Percentiles rank a stretch among this genome's conserved stretches.
Conservation (phyloP, 768 basidiomycete genomes). For the Russula emetica region DNA sequence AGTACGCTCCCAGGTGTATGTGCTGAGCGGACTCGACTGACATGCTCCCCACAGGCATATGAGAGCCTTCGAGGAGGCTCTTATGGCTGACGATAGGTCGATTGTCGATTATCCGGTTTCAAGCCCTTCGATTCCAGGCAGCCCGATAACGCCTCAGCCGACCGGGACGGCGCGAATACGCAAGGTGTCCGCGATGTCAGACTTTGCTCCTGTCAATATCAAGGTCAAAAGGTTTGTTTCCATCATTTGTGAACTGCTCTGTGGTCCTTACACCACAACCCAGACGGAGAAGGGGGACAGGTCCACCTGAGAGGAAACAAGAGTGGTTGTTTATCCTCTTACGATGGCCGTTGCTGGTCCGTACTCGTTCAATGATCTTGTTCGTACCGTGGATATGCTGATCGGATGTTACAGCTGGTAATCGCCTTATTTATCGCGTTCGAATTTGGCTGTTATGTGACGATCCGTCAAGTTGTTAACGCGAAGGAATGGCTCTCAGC, state of each 20-base stretch:
- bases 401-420: constrained; percentile 51
- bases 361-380: constrained; percentile 28
- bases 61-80: constrained; percentile 70
- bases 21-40: constrained; percentile 3
- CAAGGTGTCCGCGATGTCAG: constrained; percentile 79
- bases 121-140: constrained; percentile 31
- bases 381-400: neutral
- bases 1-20: constrained; percentile 42
- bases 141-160: constrained; percentile 26
- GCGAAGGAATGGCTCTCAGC: constrained; percentile 90
- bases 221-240: constrained; percentile 63
- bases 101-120: constrained; percentile 36
- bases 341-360: constrained; percentile 82
- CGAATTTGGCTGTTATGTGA: constrained; percentile 83
- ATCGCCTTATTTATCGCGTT: constrained; percentile 79
- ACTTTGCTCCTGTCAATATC: constrained; percentile 88
- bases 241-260: neutral
- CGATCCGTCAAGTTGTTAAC: constrained; percentile 90
- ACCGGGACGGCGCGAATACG: constrained; percentile 49
- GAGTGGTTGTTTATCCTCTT: constrained; percentile 76
- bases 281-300: constrained; percentile 38
- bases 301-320: constrained; percentile 43
- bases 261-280: neutral
- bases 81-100: constrained; percentile 54
- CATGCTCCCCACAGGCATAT: constrained; percentile 47